Conservation (phyloP, 441 rosid species). For the Biscutella laevigata region DNA sequence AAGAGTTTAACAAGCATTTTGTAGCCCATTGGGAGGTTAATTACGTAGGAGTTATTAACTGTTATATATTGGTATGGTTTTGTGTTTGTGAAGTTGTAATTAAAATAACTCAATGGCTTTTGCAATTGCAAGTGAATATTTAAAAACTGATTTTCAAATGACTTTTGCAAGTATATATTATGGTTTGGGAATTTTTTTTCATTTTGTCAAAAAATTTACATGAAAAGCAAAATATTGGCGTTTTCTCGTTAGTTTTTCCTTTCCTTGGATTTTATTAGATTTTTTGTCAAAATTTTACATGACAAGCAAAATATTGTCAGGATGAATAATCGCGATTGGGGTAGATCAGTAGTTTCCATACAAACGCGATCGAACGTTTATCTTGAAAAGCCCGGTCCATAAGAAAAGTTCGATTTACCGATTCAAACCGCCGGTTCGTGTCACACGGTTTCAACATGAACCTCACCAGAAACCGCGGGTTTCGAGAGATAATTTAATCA, state of each 20-base stretch:
- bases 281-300: too few relatives aligned
- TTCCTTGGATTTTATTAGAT: too few relatives aligned
- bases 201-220: not conserved
- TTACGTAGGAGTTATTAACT: not conserved
- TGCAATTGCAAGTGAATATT: constrained; percentile 28
- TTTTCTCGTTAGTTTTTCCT: constrained; percentile 21
- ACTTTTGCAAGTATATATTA: not conserved
- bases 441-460: too few relatives aligned
- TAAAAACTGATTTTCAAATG: not conserved
- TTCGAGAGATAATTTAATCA: not conserved
- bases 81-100: constrained; percentile 20
- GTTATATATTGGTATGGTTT: constrained; percentile 19
- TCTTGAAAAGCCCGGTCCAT: too few relatives aligned
- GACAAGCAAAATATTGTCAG: too few relatives aligned
- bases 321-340: too few relatives aligned
- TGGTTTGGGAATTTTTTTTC: not conserved
- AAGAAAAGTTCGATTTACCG: too few relatives aligned
- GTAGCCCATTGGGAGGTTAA: constrained; percentile 27
- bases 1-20: constrained; percentile 26
- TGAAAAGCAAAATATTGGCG: constrained; percentile 34
- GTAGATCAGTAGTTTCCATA: too few relatives aligned
- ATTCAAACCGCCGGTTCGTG: too few relatives aligned
- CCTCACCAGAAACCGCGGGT: too few relatives aligned
- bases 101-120: not conserved
- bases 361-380: too few relatives aligned